Conservation (phyloP, 768 basidiomycete species). For the Tylopilus intermedius region DNA sequence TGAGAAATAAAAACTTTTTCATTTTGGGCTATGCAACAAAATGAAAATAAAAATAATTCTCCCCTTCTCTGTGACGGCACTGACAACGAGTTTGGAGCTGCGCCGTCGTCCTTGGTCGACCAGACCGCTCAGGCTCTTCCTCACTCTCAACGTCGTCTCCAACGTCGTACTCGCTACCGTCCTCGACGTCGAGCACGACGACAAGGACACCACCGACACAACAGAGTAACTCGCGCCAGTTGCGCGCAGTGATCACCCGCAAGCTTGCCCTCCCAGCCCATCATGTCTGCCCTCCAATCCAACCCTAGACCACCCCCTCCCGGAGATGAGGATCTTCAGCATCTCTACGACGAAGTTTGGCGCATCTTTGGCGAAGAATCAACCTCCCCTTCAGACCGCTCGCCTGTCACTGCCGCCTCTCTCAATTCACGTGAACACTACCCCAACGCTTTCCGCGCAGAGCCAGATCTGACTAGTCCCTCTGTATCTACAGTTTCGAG, state of each 20-base stretch:
- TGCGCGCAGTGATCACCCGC: background rate
- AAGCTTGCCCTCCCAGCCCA: background rate
- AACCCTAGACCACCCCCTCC: slow-evolving; percentile 38
- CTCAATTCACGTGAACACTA: slow-evolving; percentile 18
- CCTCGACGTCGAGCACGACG: background rate
- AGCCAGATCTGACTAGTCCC: slow-evolving; percentile 12
- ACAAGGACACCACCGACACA: background rate
- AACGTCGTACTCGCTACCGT: background rate
- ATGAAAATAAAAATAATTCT: background rate
- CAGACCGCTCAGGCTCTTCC: background rate
- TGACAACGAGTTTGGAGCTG: background rate
- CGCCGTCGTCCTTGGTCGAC: background rate
- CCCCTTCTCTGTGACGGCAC: background rate
- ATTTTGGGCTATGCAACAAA: background rate
- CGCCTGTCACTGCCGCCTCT: slow-evolving; percentile 15
- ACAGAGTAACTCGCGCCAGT: background rate
- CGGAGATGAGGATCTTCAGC: slow-evolving; percentile 67
- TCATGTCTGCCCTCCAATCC: slow-evolving; percentile 36
- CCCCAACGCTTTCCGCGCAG: slow-evolving; percentile 18
- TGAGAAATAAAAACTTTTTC: no score
- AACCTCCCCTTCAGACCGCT: slow-evolving; percentile 28
- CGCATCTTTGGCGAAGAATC: slow-evolving; percentile 56
- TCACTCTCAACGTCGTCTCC: background rate
- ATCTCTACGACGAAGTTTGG: slow-evolving; percentile 73
- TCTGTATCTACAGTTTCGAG: slow-evolving; percentile 10